Evolutionary conservation across 106 monocot species (phyloP), one percentile per base, ranked within the genome.

Genomic region (Platanthera zijinensis): DNA sequence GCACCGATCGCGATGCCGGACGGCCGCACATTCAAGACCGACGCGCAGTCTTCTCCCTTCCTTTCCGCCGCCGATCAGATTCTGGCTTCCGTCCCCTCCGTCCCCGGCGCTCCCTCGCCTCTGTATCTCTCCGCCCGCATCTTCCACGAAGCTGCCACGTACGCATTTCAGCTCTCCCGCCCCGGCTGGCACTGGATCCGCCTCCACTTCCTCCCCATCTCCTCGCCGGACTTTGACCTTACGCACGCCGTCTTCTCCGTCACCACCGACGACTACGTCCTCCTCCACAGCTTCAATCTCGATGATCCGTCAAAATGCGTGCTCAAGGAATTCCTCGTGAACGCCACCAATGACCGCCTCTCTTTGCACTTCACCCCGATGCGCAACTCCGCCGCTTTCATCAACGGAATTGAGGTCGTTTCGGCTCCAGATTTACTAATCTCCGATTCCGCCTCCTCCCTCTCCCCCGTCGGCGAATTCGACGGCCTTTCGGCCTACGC

Each of bases 161-260:
- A 90, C 80, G 81, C 53, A 47, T 95, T 95, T 78, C 75, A 52
- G 14, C 86, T 95, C 48, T 67, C 82, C 74, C 80, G 75, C 59
- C 87, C 95, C 4, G 95, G 95, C 9, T 90, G 89, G 92, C 95
- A 92, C 67, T 95, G 89, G 89, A 79, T 95, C 73, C 80, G 95
- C 54, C 88, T 95, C 80, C 84, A 95, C 79, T 90, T 95, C 79
- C 82, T 75, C 84, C 89, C 95, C 48, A 48, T 95, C 76, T 63
- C 80, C 30, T 73, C 69, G 75, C 15, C 74, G 59, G 51, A 80
- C 53, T 81, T 79, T 70, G 76, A 88, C 78, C 90, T 95, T 63
- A 82, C 88, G 9, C 22, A 13, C 15, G 89, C 92, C 73, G 80
- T 82, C 48, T 95, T 95, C 78, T 84, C 87, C 77, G 92, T 92